Conservation (phyloP, 1,284 basidiomycete genomes). For the Polyporus tsugae region DNA sequence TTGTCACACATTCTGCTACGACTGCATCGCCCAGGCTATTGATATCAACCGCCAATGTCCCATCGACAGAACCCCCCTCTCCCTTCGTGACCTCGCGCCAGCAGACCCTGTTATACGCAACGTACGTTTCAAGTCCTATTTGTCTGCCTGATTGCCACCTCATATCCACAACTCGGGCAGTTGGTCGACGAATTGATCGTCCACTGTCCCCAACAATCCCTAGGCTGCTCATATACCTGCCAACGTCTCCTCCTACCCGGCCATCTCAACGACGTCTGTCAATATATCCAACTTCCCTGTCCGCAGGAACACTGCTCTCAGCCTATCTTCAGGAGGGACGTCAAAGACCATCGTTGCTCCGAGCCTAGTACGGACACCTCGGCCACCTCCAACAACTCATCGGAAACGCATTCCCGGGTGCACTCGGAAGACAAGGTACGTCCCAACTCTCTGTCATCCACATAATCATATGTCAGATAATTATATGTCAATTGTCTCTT, state of each 20-base stretch:
- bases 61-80: slow-evolving; percentile 79
- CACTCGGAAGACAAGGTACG: slow-evolving; percentile 8
- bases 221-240: slow-evolving; percentile 71
- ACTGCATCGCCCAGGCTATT: slow-evolving; percentile 77
- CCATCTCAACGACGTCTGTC: slow-evolving; percentile 72
- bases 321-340: slow-evolving; percentile 54
- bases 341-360: slow-evolving; percentile 27
- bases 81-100: slow-evolving; percentile 58
- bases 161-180: slow-evolving; percentile 48
- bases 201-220: slow-evolving; percentile 66
- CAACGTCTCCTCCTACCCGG: slow-evolving; percentile 74
- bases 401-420: not conserved
- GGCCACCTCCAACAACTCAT: not conserved
- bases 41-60: slow-evolving; percentile 75
- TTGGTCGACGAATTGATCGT: slow-evolving; percentile 87
- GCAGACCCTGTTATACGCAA: slow-evolving; percentile 78
- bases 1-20: slow-evolving; percentile 84
- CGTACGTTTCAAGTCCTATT: slow-evolving; percentile 53
- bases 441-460: not conserved
- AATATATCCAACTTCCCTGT: slow-evolving; percentile 64
- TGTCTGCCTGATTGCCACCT: slow-evolving; percentile 17
- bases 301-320: slow-evolving; percentile 54
- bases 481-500: not conserved
- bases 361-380: not conserved
- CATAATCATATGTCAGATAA: not conserved